Percentiles rank a stretch among this genome's conserved stretches.
phyloP scores from a whole-genome alignment of 2,329 filamentous ascomycete species.

The Coleophoma eucalyptorum region DNA sequence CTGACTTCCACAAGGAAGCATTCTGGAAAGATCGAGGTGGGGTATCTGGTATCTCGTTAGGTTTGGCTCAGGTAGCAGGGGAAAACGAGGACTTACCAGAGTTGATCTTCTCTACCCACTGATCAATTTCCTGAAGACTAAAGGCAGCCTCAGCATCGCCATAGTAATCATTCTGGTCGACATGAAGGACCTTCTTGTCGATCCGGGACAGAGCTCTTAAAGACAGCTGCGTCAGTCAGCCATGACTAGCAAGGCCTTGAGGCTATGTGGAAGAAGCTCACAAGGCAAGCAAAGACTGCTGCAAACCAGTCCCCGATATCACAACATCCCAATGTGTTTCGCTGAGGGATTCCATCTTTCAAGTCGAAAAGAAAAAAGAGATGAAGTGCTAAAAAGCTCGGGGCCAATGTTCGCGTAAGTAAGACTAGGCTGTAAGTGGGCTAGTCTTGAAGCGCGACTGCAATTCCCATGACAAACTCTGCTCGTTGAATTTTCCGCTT shows the following conservation, averaged over 20 bases:
- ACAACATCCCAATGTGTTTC: slow-evolving; percentile 77
- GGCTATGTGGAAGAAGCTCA: slow-evolving; percentile 34
- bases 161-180: slow-evolving; percentile 86
- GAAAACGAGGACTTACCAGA: slow-evolving; percentile 22
- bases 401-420: slow-evolving; percentile 8
- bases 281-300: slow-evolving; percentile 78
- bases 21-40: slow-evolving; percentile 19
- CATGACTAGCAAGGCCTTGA: slow-evolving; percentile 31
- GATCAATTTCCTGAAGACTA: slow-evolving; percentile 75
- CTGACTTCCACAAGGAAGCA: slow-evolving; percentile 20
- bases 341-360: slow-evolving; percentile 66
- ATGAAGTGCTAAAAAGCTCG: slow-evolving; percentile 9
- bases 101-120: slow-evolving; percentile 56
- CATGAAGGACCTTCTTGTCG: slow-evolving; percentile 84
- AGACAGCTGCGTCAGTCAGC: slow-evolving; percentile 69
- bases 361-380: slow-evolving; percentile 1
- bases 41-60: slow-evolving; percentile 17
- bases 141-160: slow-evolving; percentile 83
- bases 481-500: slow-evolving; percentile 7
- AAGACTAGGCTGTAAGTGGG: slow-evolving; percentile 10
- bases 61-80: neutral
- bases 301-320: slow-evolving; percentile 73
- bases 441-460: neutral
- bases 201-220: slow-evolving; percentile 87
- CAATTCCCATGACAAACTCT: neutral